Percentiles rank a stretch among this genome's conserved stretches.
Evolutionary conservation across 148 eudicot genomes (phyloP).

Genomic region (Heliamphora exappendiculata): DNA sequence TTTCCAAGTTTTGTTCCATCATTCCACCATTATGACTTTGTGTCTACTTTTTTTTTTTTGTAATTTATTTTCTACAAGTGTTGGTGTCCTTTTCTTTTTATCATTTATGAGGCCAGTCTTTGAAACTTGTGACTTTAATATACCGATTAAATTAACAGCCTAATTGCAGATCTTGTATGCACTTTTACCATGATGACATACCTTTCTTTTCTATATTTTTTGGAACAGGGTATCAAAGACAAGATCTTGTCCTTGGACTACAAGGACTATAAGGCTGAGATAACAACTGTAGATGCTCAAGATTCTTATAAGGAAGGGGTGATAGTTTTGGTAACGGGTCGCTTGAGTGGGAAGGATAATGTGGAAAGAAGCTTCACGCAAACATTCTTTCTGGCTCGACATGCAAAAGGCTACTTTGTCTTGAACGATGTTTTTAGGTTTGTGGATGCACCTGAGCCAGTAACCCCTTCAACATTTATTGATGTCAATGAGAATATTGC

Average conservation of each 20-base stretch:
- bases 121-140: neutral
- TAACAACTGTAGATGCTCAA: conserved; percentile 50
- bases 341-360: conserved; percentile 40
- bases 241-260: conserved; percentile 36
- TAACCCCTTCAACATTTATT: conserved; percentile 15
- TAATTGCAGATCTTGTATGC: neutral
- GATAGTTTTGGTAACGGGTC: conserved; percentile 56
- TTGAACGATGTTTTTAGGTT: conserved; percentile 59
- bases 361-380: conserved; percentile 49
- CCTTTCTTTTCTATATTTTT: neutral
- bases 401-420: conserved; percentile 49
- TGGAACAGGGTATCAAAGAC: conserved; percentile 51
- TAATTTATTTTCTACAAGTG: neutral
- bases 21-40: too few species aligned
- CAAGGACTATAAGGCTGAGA: conserved; percentile 32
- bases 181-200: neutral
- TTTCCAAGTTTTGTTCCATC: neutral
- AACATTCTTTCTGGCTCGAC: conserved; percentile 63
- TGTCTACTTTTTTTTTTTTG: neutral
- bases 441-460: conserved; percentile 22
- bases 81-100: neutral
- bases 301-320: conserved; percentile 44
- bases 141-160: neutral
- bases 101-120: neutral
- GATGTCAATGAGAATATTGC: conserved; percentile 15